These are phyloP conservation scores for Aspergillus diversus DNA, from an alignment of 495 filamentous ascomycete species.

Conservation along the genomic window DNA sequence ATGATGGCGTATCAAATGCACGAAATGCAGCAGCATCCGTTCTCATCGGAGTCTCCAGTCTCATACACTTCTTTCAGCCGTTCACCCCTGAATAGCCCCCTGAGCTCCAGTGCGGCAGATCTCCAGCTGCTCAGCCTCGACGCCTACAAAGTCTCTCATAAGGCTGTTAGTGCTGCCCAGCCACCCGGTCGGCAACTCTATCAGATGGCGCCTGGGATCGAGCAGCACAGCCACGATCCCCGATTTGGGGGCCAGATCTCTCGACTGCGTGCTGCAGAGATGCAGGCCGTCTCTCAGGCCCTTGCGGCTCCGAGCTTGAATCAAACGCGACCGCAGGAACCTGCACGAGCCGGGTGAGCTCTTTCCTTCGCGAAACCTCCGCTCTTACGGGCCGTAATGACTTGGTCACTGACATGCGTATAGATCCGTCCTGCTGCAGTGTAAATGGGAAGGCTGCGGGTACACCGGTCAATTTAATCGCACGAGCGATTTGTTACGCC, in stretches of 20 bases:
- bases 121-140: not conserved
- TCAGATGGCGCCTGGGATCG: not conserved
- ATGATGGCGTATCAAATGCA: not conserved
- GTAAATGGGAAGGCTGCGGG: constrained; percentile 1
- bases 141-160: not conserved
- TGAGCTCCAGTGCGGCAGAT: not conserved
- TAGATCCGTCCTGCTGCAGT: not conserved
- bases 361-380: not conserved
- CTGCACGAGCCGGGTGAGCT: not conserved
- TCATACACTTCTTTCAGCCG: not conserved
- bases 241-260: not conserved
- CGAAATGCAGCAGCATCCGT: not conserved
- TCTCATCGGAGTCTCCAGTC: not conserved
- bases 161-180: not conserved
- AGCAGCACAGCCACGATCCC: not conserved
- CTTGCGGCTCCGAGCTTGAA: not conserved
- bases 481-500: not conserved
- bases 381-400: not conserved
- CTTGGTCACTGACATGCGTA: no score
- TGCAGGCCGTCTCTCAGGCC: not conserved
- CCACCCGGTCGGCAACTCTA: not conserved
- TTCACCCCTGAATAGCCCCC: not conserved
- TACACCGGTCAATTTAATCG: constrained; percentile 3
- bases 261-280: not conserved
- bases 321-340: not conserved